Evolutionary conservation across 2,329 filamentous ascomycete genomes (phyloP).

Genomic region (Stagonosporopsis chrysanthemi): DNA sequence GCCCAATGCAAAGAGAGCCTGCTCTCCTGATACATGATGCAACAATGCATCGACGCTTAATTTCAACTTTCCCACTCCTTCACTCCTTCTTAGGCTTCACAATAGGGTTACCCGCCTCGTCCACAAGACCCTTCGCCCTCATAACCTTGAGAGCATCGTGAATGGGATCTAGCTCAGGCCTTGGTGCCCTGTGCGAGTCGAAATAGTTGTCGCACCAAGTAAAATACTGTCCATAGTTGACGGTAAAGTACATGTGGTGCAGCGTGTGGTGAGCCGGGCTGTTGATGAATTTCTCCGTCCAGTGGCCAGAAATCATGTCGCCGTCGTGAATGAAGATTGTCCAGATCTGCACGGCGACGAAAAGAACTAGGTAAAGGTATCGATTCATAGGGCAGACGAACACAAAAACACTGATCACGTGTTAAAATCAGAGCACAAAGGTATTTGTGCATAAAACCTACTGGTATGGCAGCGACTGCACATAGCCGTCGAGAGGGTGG

Average conservation of each 20-base stretch:
- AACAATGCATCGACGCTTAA: not conserved
- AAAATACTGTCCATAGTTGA: constrained; percentile 61
- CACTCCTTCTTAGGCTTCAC: constrained; percentile 23
- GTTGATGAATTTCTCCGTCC: constrained; percentile 58
- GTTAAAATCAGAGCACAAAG: constrained; percentile 6
- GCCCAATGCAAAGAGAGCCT: constrained; percentile 11
- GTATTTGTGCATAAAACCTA: constrained; percentile 30
- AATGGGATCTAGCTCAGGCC: constrained; percentile 55
- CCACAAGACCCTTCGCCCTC: constrained; percentile 55
- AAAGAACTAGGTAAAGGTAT: constrained; percentile 56
- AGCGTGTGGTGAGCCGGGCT: constrained; percentile 59
- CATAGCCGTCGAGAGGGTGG: constrained; percentile 57
- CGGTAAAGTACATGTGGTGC: constrained; percentile 60
- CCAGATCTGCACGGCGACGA: constrained; percentile 58
- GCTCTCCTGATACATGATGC: constrained; percentile 1
- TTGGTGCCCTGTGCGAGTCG: constrained; percentile 55
- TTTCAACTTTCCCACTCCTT: not conserved
- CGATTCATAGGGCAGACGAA: constrained; percentile 58
- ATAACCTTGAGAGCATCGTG: constrained; percentile 56
- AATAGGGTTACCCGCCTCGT: constrained; percentile 54
- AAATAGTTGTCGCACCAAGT: constrained; percentile 58
- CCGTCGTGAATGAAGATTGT: constrained; percentile 61
- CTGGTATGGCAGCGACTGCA: constrained; percentile 59
- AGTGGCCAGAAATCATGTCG: constrained; percentile 59
- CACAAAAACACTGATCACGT: constrained; percentile 49